A percentile compares a stretch with the other conserved stretches of the same genome.
Conservation (phyloP, 768 basidiomycete genomes). For the Hemileccinum impolitum region DNA sequence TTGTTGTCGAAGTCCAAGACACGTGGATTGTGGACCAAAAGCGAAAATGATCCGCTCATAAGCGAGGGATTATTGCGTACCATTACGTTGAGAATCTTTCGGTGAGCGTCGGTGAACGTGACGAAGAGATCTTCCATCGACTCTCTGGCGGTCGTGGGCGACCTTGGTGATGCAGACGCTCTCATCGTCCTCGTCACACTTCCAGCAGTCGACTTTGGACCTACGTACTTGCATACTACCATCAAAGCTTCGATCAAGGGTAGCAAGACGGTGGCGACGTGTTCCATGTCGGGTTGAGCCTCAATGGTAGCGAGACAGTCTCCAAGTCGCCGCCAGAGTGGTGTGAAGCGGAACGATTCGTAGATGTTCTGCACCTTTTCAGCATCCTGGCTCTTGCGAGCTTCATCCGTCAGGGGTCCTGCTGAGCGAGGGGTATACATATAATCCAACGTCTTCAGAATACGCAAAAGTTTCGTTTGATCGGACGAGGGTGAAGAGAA, state of each 20-base stretch:
- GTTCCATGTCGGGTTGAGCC: conserved; percentile 73
- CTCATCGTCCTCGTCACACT: conserved; percentile 50
- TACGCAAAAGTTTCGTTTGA: conserved; percentile 93
- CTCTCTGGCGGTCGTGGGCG: conserved; percentile 65
- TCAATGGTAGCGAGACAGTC: conserved; percentile 84
- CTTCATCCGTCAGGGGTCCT: conserved; percentile 35
- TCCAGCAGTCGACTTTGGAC: conserved; percentile 52
- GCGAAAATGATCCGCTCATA: conserved; percentile 97
- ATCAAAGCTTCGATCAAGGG: conserved; percentile 96
- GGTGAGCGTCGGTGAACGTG: conserved; percentile 87
- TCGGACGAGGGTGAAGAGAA: conserved; percentile 93
- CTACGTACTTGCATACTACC: conserved; percentile 97
- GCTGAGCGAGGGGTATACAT: conserved; percentile 74
- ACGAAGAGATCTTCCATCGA: conserved; percentile 91
- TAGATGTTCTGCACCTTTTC: conserved; percentile 88
- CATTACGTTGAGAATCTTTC: conserved; percentile 94
- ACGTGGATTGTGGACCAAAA: conserved; percentile 92
- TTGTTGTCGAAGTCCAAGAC: conserved; percentile 99
- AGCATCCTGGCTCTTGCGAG: conserved; percentile 49
- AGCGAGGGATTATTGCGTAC: conserved; percentile 97
- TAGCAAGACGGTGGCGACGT: conserved; percentile 88
- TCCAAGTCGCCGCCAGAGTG: conserved; percentile 87
- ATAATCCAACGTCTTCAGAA: conserved; percentile 97
- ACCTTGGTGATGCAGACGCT: conserved; percentile 65
- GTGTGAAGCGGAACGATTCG: conserved; percentile 85